Base-by-base conservation (phyloP, 2,329 filamentous ascomycete genomes). In the Phoma herbarum region DNA sequence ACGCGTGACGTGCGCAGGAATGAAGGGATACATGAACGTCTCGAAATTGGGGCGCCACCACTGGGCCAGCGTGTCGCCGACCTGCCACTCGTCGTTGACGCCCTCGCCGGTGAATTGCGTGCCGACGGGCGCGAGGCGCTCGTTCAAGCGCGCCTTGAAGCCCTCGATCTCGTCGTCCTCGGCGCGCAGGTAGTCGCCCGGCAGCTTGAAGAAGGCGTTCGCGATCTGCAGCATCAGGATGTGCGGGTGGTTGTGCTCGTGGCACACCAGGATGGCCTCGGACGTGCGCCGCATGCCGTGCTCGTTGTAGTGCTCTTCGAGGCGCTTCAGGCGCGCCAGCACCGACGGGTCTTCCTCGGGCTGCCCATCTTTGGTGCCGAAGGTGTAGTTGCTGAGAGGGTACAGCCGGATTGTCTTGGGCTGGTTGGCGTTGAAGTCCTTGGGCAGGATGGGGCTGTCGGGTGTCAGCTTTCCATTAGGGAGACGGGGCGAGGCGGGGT, bases 1-100 rank as follows among this genome's bases (percentile, higher is more conserved):
- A 51, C 95, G 85, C 18, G 94, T 97, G 62, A 97, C 92, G 80
- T 99, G 95, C 18, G 93, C 92, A 8, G 95, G 95, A 57, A 98
- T 90, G 79, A 97, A 99, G 0, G 95, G 95, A 77, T 99, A 99
- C 93, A 99, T 97, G 84, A 98, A 98, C 2, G 95, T 98, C 83
- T 99, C 95, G 76, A 98, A 97, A 82, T 98, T 99, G 52, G 95
- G 95, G 57, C 95, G 86, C 93, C 94, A 99, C 95, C 95, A 99
- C 81, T 97, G 93, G 52, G 95, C 94, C 56, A 99, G 84, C 47
- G 93, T 97, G 77, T 98, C 95, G 69, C 91, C 92, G 68, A 99
- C 88, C 77, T 96, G 86, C 95, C 95, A 99, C 74, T 97, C 92
- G 64, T 91, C 91, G 76, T 94, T 93, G 69, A 95, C 91, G 48